Base-by-base conservation (phyloP, 352 stramenopile species). In the Pythium brachiatum region DNA sequence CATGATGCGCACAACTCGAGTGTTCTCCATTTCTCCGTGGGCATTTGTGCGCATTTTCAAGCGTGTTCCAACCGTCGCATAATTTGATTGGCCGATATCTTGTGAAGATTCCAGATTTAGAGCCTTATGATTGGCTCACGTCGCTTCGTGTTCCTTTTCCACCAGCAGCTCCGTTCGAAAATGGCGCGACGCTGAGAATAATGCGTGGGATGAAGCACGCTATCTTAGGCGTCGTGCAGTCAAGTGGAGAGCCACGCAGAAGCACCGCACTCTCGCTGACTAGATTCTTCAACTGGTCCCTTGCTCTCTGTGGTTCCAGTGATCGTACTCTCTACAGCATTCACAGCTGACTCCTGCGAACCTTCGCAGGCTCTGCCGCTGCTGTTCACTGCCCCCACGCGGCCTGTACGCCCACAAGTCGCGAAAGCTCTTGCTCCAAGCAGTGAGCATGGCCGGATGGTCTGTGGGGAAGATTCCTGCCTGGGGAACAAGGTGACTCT, bases 91-190 rank as follows among this genome's bases (percentile, higher is more conserved):
- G 69, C 29, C 58, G 46, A 72, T 61, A 57, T 26, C 11, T 15
- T 0, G 0, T 21, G 60, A 64, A 70, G 23, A 41, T 75, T 76
- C 64, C 29, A 48, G 13, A 46, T 50, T 58, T 54, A 7, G n/a
- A 39, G 39, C 7, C 29, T 31, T 70, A n/a, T 68, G 60, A 73
- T 76, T 76, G 69, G 69, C 23, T 53, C 1, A 61, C 55, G 38
- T 46, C 51, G 39, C 38, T 71, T 68, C 55, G 21, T 13, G 31
- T 25, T n/a, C 0, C 43, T 21, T 38, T 46, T 43, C 18, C 26
- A 15, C 38, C 12, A 43, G 18, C 7, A 38, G 27, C 52, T 63
- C 38, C 57, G 50, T 57, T 64, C 25, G 47, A 48, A 38, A 34
- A 64, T 60, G 39, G 39, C 31, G 41, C 50, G 36, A 59, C 43